A percentile compares a stretch with the other conserved stretches of the same genome.
Conservation (phyloP, 106 monocot genomes). For the Apostasia ramifera region DNA sequence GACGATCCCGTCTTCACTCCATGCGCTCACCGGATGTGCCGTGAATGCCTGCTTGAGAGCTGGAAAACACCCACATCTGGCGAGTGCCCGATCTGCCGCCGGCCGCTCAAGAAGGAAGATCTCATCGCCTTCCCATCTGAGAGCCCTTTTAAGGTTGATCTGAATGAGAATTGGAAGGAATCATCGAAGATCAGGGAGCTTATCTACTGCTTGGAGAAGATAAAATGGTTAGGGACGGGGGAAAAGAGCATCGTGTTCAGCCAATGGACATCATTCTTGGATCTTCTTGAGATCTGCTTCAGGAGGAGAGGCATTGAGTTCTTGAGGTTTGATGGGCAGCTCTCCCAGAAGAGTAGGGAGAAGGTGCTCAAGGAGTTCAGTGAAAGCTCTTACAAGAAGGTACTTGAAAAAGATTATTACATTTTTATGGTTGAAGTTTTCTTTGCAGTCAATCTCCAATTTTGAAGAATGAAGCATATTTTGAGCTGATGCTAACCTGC, state of each 20-base stretch:
- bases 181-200: constrained; percentile 63
- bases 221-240: constrained; percentile 20
- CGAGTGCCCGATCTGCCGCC: constrained; percentile 71
- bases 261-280: constrained; percentile 83
- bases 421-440: no score
- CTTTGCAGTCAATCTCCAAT: no score
- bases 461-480: no score
- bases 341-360: constrained; percentile 66
- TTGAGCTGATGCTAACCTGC: no score
- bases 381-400: constrained; percentile 38
- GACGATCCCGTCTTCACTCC: constrained; percentile 84
- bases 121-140: constrained; percentile 48
- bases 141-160: constrained; percentile 42
- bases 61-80: constrained; percentile 50
- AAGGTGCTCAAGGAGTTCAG: constrained; percentile 69
- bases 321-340: constrained; percentile 74
- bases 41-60: constrained; percentile 71
- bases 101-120: constrained; percentile 32
- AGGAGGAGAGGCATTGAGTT: constrained; percentile 27
- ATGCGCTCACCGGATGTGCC: constrained; percentile 81
- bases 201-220: constrained; percentile 31
- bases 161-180: constrained; percentile 67
- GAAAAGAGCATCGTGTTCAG: constrained; percentile 95
- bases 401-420: constrained; percentile 2
- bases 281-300: constrained; percentile 67